Percentiles rank a stretch among this genome's conserved stretches.
Conservation (phyloP, 805 yeast species). For the Schwanniomyces sp. region DNA sequence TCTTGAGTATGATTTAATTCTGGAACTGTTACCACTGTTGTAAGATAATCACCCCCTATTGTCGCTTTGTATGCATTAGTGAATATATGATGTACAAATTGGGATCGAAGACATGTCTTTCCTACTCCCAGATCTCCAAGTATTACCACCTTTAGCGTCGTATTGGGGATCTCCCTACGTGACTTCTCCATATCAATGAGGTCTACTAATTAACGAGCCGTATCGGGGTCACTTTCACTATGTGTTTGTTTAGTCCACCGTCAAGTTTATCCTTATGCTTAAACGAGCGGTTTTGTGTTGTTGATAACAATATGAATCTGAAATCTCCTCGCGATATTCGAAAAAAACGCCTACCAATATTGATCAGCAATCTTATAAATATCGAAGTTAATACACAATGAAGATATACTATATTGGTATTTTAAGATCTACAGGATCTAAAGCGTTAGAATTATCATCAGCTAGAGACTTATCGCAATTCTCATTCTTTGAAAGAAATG, state of each 20-base stretch:
- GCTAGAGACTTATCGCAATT: slow-evolving; percentile 84
- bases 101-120: slow-evolving; percentile 56
- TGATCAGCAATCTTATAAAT: not conserved
- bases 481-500: slow-evolving; percentile 81
- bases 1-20: not conserved
- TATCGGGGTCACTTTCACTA: not conserved
- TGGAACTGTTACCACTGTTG: slow-evolving; percentile 32
- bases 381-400: slow-evolving; percentile 44
- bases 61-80: slow-evolving; percentile 58
- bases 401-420: slow-evolving; percentile 90
- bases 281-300: slow-evolving; percentile 6
- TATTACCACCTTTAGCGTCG: slow-evolving; percentile 49
- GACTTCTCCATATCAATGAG: not conserved
- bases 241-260: not conserved
- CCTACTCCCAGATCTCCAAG: slow-evolving; percentile 63
- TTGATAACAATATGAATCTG: slow-evolving; percentile 5
- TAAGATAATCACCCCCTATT: slow-evolving; percentile 58
- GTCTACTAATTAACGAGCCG: not conserved
- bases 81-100: slow-evolving; percentile 54
- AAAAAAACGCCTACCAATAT: not conserved
- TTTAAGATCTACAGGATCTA: slow-evolving; percentile 58
- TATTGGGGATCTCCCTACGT: not conserved
- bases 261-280: not conserved
- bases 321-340: slow-evolving; percentile 1
- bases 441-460: slow-evolving; percentile 72